Conservation (phyloP, 306 rosid genomes). For the Gleditsia sinensis region DNA sequence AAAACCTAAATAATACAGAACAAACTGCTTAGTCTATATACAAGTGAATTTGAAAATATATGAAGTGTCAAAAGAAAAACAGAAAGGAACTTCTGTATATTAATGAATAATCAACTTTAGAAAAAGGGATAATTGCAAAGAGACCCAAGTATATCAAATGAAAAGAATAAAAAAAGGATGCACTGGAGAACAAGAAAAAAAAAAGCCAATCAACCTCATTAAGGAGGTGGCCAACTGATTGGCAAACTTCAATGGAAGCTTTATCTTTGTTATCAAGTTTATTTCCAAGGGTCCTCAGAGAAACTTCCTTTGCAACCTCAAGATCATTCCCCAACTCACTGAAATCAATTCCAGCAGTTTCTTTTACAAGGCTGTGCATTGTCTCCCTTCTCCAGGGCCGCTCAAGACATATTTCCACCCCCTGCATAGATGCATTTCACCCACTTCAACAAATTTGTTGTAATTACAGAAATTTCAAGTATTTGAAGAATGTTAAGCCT, state of each 20-base stretch:
- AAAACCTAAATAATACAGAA: slow-evolving; percentile 61
- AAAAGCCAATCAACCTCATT: slow-evolving; percentile 69
- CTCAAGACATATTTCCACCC: slow-evolving; percentile 80
- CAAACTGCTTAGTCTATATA: slow-evolving; percentile 27
- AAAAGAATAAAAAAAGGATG: slow-evolving; percentile 19
- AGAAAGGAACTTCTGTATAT: background rate
- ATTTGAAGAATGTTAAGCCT: slow-evolving; percentile 15
- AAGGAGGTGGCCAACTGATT: slow-evolving; percentile 81
- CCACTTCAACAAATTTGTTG: slow-evolving; percentile 31
- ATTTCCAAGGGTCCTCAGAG: slow-evolving; percentile 54
- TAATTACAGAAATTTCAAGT: slow-evolving; percentile 27
- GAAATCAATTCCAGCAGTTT: slow-evolving; percentile 71
- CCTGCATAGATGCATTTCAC: slow-evolving; percentile 53
- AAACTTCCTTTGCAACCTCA: slow-evolving; percentile 65
- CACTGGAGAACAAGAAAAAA: slow-evolving; percentile 7
- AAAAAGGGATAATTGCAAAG: slow-evolving; percentile 3
- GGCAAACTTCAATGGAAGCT: slow-evolving; percentile 71
- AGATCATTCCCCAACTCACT: slow-evolving; percentile 68
- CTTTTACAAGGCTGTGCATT: slow-evolving; percentile 96
- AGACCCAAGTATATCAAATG: slow-evolving; percentile 20
- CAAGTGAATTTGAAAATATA: slow-evolving; percentile 30
- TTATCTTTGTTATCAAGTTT: slow-evolving; percentile 71
- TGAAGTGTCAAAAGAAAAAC: slow-evolving; percentile 1
- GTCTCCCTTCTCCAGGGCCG: slow-evolving; percentile 96
- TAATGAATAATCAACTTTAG: slow-evolving; percentile 3